A percentile compares a stretch with the other conserved stretches of the same genome.
Evolutionary conservation across 179 eudicot genomes (phyloP).

Genomic region (Nepenthes alata): DNA sequence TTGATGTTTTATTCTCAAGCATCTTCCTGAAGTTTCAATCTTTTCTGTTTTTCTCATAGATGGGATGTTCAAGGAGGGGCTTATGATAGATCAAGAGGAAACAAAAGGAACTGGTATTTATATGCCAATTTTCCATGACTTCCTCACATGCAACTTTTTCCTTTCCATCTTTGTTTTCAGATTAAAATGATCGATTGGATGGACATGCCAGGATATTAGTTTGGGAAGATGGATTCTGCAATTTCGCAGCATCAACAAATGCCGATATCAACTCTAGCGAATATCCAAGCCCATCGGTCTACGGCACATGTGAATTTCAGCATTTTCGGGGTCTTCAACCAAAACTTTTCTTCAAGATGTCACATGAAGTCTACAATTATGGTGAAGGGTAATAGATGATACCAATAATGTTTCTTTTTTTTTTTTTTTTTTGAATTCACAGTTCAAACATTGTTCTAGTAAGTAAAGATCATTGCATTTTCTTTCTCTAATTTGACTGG

Average conservation of each 20-base stretch:
- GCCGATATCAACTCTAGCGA: slow-evolving; percentile 23
- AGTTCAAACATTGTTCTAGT: not conserved
- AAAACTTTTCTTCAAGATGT: slow-evolving; percentile 44
- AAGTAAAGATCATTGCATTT: not conserved
- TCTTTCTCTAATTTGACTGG: not conserved
- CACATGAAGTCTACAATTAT: slow-evolving; percentile 43
- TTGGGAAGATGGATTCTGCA: slow-evolving; percentile 48
- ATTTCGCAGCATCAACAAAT: slow-evolving; percentile 27
- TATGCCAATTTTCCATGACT: not conserved
- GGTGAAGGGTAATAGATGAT: slow-evolving; percentile 34
- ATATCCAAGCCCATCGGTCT: slow-evolving; percentile 18
- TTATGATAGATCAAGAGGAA: slow-evolving; percentile 45
- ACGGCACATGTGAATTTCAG: slow-evolving; percentile 22
- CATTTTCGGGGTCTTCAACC: slow-evolving; percentile 35
- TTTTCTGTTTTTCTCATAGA: slow-evolving; percentile 9
- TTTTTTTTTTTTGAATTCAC: not conserved
- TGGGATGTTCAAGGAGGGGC: slow-evolving; percentile 49
- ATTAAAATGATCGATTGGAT: not conserved
- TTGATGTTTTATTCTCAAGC: not conserved
- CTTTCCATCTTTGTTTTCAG: not conserved
- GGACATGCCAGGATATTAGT: slow-evolving; percentile 28
- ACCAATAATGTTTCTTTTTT: not conserved
- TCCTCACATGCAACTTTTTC: not conserved
- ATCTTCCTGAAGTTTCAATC: not conserved
- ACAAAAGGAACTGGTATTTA: slow-evolving; percentile 38